phyloP scores from a whole-genome alignment of 2,329 filamentous ascomycete genomes.

The Botrytis sinoallii region DNA sequence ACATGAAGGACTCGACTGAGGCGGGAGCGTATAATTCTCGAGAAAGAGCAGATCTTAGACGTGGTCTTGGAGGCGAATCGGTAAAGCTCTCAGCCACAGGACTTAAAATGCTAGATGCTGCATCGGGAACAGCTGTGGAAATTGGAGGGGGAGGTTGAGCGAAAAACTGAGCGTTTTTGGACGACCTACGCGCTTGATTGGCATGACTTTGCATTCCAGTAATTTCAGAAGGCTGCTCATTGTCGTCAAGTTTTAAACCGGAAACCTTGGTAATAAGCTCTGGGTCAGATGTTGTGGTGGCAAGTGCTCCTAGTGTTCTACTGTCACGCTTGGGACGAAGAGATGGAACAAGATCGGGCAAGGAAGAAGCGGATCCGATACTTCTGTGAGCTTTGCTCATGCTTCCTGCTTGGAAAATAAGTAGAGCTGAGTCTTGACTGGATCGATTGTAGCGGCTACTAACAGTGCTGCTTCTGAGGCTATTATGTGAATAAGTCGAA shows the following conservation, averaged over 20 bases:
- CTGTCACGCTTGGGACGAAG: conserved; percentile 25
- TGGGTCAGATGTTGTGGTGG: conserved; percentile 1
- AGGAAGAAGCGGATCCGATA: conserved; percentile 32
- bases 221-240: conserved; percentile 22
- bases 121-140: conserved; percentile 8
- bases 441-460: conserved; percentile 27
- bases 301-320: conserved; percentile 1
- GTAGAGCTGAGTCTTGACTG: conserved; percentile 35
- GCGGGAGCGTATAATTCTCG: neutral
- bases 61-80: conserved; percentile 5
- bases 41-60: conserved; percentile 5
- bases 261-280: conserved; percentile 23
- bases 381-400: conserved; percentile 31
- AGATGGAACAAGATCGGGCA: conserved; percentile 37
- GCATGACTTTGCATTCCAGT: conserved; percentile 17
- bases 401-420: conserved; percentile 24
- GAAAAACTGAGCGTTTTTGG: conserved; percentile 24
- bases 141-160: conserved; percentile 10
- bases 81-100: conserved; percentile 32
- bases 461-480: conserved; percentile 30
- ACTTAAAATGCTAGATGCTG: conserved; percentile 25
- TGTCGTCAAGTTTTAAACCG: conserved; percentile 14
- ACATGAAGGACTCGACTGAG: neutral
- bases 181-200: conserved; percentile 25
- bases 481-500: conserved; percentile 34